Conservation (phyloP, 352 stramenopile genomes). For the Phytophthora vignae region DNA sequence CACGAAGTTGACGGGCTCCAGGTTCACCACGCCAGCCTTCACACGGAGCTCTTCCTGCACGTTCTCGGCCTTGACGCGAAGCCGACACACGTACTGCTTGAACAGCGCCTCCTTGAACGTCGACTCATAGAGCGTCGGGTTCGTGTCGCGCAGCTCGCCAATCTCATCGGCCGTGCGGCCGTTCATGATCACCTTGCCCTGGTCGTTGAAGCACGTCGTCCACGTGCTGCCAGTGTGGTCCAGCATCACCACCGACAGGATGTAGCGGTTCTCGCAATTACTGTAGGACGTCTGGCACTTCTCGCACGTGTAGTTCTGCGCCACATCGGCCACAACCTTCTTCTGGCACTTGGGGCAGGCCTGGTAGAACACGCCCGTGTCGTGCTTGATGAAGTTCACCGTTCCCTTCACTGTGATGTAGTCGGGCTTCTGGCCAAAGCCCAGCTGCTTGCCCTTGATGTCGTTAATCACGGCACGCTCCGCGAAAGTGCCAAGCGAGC, state of each 20-base stretch:
- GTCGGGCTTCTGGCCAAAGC: conserved; percentile 96
- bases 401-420: conserved; percentile 97
- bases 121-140: conserved; percentile 92
- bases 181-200: conserved; percentile 94
- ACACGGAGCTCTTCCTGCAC: conserved; percentile 96
- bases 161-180: conserved; percentile 94
- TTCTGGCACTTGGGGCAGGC: conserved; percentile 92
- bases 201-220: conserved; percentile 98
- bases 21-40: conserved; percentile 92
- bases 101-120: conserved; percentile 95
- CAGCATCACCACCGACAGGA: conserved; percentile 93
- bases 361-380: conserved; percentile 90
- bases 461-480: conserved; percentile 91
- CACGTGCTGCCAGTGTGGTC: conserved; percentile 95
- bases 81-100: conserved; percentile 86
- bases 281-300: conserved; percentile 96
- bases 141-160: conserved; percentile 80
- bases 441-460: conserved; percentile 97
- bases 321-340: conserved; percentile 93
- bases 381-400: conserved; percentile 98
- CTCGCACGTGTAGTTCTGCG: conserved; percentile 96
- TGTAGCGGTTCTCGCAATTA: conserved; percentile 96
- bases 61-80: conserved; percentile 96
- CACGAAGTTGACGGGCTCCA: conserved; percentile 95
- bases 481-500: conserved; percentile 80